Evolutionary conservation across 2,329 filamentous ascomycete genomes (phyloP).

Genomic region (Cordyceps cateniannulata): DNA sequence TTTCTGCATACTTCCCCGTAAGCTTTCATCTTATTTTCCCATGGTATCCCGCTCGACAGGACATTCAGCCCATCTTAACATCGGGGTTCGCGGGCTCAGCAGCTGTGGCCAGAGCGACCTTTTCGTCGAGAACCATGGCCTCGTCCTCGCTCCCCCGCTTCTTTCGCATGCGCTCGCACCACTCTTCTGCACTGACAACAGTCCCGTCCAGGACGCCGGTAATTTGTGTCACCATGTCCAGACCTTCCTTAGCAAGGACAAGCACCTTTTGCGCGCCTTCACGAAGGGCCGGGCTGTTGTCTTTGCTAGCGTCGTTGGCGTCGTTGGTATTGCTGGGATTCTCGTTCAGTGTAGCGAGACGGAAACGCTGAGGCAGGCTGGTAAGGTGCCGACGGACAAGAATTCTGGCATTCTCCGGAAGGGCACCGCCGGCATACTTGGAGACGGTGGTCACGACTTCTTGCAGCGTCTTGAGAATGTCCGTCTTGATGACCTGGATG

Average conservation of each 20-base stretch:
- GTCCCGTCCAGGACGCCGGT: conserved; percentile 83
- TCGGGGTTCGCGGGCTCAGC: conserved; percentile 21
- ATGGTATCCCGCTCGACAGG: neutral
- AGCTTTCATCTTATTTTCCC: neutral
- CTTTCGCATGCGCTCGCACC: conserved; percentile 72
- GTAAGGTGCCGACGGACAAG: conserved; percentile 80
- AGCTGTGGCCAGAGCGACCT: conserved; percentile 20
- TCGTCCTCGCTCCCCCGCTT: conserved; percentile 20
- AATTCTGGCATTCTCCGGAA: conserved; percentile 80
- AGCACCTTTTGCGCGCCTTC: conserved; percentile 70
- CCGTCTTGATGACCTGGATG: conserved; percentile 61
- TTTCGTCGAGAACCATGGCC: conserved; percentile 17
- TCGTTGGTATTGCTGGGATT: conserved; percentile 23
- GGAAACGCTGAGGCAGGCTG: conserved; percentile 77
- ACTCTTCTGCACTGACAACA: conserved; percentile 82
- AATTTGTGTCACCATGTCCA: conserved; percentile 93
- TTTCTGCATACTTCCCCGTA: neutral
- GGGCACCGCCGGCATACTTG: conserved; percentile 81
- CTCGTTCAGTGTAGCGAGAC: conserved; percentile 54
- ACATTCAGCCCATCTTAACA: conserved; percentile 21
- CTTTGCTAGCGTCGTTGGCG: conserved; percentile 30
- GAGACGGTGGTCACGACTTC: conserved; percentile 79
- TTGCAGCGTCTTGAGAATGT: conserved; percentile 73
- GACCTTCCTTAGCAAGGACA: conserved; percentile 78
- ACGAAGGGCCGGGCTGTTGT: conserved; percentile 30